phyloP scores from a whole-genome alignment of 2,329 filamentous ascomycete genomes.

The Phyllosticta citriasiana region DNA sequence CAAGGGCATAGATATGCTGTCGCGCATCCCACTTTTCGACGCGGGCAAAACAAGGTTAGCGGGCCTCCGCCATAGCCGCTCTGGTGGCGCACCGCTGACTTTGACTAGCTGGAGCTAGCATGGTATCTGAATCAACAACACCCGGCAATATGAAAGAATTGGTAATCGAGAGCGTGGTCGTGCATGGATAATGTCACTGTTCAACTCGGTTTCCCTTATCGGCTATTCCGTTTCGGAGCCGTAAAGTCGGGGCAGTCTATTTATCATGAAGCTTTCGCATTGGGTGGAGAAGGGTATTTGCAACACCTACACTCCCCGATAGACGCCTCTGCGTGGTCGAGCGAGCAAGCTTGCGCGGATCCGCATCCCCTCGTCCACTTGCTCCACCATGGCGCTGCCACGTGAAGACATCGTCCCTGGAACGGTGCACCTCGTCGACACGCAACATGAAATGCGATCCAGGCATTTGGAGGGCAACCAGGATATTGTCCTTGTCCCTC shows the following conservation, averaged over 20 bases:
- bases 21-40: background rate
- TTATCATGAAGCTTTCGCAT: background rate
- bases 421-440: constrained; percentile 35
- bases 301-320: background rate
- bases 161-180: background rate
- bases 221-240: background rate
- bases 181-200: background rate
- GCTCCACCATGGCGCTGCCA: background rate
- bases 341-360: background rate
- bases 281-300: background rate
- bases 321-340: background rate
- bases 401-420: constrained; percentile 21
- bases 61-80: background rate
- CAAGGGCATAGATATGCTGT: background rate
- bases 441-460: constrained; percentile 23
- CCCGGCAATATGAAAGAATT: background rate
- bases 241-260: background rate
- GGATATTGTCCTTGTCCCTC: constrained; percentile 40
- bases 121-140: background rate
- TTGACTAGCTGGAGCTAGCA: background rate
- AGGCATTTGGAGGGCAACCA: constrained; percentile 23
- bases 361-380: background rate
- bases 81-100: background rate
- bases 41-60: background rate
- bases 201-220: background rate